These are phyloP conservation scores for Irpex lacteus DNA, from an alignment of 1,284 basidiomycete genomes.

Conservation along the genomic window DNA sequence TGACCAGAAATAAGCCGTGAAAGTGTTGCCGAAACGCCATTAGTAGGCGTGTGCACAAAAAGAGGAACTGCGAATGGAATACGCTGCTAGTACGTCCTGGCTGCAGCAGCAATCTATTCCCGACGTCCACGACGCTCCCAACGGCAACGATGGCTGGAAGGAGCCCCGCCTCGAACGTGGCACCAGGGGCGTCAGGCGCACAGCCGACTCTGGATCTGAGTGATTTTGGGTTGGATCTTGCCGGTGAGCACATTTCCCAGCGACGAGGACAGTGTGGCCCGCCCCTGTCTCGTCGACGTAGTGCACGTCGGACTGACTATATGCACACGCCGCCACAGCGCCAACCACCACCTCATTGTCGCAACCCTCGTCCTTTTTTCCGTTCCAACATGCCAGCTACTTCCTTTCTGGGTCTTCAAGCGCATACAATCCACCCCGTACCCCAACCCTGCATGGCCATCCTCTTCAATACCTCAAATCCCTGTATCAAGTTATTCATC, in stretches of 20 bases:
- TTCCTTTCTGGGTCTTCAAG: slow-evolving; percentile 35
- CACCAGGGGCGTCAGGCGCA: slow-evolving; percentile 23
- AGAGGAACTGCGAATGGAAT: slow-evolving; percentile 46
- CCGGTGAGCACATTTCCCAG: slow-evolving; percentile 29
- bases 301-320: not conserved
- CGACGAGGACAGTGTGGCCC: slow-evolving; percentile 5
- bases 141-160: slow-evolving; percentile 45
- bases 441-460: slow-evolving; percentile 42
- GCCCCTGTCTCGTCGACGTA: slow-evolving; percentile 1
- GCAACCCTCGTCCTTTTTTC: slow-evolving; percentile 34
- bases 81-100: slow-evolving; percentile 51
- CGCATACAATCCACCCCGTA: slow-evolving; percentile 55
- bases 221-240: slow-evolving; percentile 37
- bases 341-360: slow-evolving; percentile 34
- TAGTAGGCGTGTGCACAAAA: slow-evolving; percentile 43
- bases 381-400: slow-evolving; percentile 38
- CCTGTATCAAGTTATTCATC: slow-evolving; percentile 73
- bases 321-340: slow-evolving; percentile 13
- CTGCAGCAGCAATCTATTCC: slow-evolving; percentile 42
- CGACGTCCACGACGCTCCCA: slow-evolving; percentile 37
- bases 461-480: slow-evolving; percentile 37
- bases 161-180: slow-evolving; percentile 34
- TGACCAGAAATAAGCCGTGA: slow-evolving; percentile 51
- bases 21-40: slow-evolving; percentile 48
- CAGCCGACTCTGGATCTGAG: slow-evolving; percentile 39